Base-by-base conservation (phyloP, 441 rosid genomes). In the Adansonia madagascariensis region DNA sequence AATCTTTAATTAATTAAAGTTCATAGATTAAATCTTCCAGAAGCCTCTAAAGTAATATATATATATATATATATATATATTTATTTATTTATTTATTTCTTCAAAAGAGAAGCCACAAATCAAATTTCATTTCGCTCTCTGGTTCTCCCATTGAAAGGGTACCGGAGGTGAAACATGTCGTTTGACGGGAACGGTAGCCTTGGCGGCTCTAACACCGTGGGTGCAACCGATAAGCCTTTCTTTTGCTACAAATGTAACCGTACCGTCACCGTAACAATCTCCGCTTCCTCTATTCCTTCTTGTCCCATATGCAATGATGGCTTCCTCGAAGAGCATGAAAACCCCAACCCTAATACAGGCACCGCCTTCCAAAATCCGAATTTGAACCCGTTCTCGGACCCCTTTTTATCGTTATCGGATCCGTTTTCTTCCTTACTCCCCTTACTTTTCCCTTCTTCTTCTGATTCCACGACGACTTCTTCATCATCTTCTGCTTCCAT, bases 281-380 rank as follows among this genome's bases (percentile, higher is more conserved):
- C 94, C 6, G 84, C 89, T 0, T 8, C 90, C 70, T 71, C 91
- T 50, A 95, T 88, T 71, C 93, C 87, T 2, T 76, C 73, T 63
- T 92, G 98, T 18, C 97, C 98, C 15, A 49, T 79, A 31, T 94
- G 97, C 84, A 77, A 77, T 79, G 88, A 77, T 3, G 90, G 93
- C 0, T 94, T 94, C 78, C 83, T 92, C 31, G 97, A 93, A 80
- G 98, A 93, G 80, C 53, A 0, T 43, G 92, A 90, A 72, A 69
- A 57, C 86, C 84, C 86, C 22, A 81, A 74, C 57, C 84, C 89
- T 39, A 78, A 74, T 79, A 82, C 31, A 75, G 67, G 17, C 82
- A 75, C 53, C 67, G 7, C 82, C 83, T 60, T 57, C 70, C 70
- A 31, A 6, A 31, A 62, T 44, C 67, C 44, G 44, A 31, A 62